Base-by-base conservation (phyloP, 106 monocot species). In the Phalaenopsis aphrodite region DNA sequence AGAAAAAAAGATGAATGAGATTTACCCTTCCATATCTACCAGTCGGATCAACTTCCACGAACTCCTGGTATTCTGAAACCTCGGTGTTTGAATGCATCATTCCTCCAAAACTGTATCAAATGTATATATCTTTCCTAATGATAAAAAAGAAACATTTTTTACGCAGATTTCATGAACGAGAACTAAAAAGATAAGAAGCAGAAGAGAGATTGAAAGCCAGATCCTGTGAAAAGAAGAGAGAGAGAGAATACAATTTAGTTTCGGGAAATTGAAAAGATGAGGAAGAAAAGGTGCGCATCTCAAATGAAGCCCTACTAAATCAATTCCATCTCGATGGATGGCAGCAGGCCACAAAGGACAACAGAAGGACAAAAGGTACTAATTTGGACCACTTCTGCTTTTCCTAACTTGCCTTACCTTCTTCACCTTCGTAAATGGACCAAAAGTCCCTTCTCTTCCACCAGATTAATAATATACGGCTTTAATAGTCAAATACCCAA, bases 11-110 rank as follows among this genome's bases (percentile, higher is more conserved):
- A 78, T 48, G 21, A 79, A 67, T 65, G 64, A 46, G 56, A 66
- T 30, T 41, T 57, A 83, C 83, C 69, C 83, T 69, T 8, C 78
- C 78, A 39, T 78, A 83, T 78, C 83, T 69, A 5, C 83, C 83
- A 16, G 72, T 83, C 56, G 83, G 83, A 83, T 83, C 83, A 23
- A 83, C 73, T 45, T 83, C 83, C 12, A 78, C 78, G 16, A 83
- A 83, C 15, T 78, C 83, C 1, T 67, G 23, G 72, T 42, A 78
- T 43, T 56, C 77, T 65, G 77, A 76, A 30, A 49, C 76, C 76
- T 49, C 4, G 45, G 2, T 18, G 6, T 8, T 42, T 8, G 42
- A 75, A 75, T 45, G 46, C 45, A 75, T 75, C 46, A 19, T 75
- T 72, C 49, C 12, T 7, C 19, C 5, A 42, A 45, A 42, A 18